These are phyloP conservation scores for Syzygium aqueum DNA, from an alignment of 345 rosid species.

Conservation along the genomic window DNA sequence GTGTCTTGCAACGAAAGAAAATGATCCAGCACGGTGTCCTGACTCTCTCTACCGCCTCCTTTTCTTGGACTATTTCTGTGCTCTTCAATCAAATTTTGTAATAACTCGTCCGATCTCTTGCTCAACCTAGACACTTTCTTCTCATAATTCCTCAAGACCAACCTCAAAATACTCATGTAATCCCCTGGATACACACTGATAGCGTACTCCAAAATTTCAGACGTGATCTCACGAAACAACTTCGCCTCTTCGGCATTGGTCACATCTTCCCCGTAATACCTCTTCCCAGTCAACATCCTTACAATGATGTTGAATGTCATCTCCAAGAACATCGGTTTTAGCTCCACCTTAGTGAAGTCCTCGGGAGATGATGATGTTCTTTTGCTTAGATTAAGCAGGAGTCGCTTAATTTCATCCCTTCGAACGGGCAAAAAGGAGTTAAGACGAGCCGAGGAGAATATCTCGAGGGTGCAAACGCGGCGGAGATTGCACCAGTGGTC, in stretches of 20 bases:
- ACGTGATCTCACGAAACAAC: conserved; percentile 13
- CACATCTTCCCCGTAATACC: conserved; percentile 16
- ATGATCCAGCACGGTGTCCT: conserved; percentile 30
- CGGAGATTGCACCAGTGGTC: conserved; percentile 46
- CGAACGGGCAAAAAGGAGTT: conserved; percentile 5
- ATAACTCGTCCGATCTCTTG: conserved; percentile 14
- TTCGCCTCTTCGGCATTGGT: conserved; percentile 11
- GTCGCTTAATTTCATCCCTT: conserved; percentile 18
- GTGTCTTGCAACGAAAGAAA: conserved; percentile 25
- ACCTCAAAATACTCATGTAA: conserved; percentile 23
- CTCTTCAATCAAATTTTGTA: conserved; percentile 30
- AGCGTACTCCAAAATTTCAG: background rate
- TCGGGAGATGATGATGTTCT: background rate
- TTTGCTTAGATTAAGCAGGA: background rate
- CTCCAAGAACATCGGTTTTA: conserved; percentile 2
- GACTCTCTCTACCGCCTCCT: background rate
- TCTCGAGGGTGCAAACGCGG: conserved; percentile 22
- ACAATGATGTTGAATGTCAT: conserved; percentile 6
- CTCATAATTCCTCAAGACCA: conserved; percentile 6
- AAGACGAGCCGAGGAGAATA: conserved; percentile 28
- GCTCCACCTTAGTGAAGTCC: conserved; percentile 1
- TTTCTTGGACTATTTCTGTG: background rate
- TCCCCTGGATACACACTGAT: conserved; percentile 26
- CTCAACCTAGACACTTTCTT: conserved; percentile 7
- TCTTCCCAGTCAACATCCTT: background rate